Evolutionary conservation across 768 basidiomycete genomes (phyloP), one percentile per base, ranked within the genome.

Genomic region (Pulveroboletus sp.): DNA sequence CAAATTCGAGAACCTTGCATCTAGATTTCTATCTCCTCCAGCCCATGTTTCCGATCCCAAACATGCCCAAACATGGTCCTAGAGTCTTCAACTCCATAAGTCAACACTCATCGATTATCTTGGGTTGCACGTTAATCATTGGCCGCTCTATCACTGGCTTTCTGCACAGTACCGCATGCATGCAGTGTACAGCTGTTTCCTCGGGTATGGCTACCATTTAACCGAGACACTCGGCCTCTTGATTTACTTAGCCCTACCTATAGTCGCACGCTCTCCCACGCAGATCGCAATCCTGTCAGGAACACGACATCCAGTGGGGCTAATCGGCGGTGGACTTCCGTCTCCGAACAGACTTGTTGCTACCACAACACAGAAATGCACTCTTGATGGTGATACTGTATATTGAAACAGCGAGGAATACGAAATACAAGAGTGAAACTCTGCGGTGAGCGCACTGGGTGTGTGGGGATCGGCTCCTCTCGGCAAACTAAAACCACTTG

Each of bases 251-350:
- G 38, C 38, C 21, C 20, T 38, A 38, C 5, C 11, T 21, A 39
- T 32, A 14, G 32, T 24, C 25, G 32, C 32, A 33, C 17, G 16
- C 21, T 23, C 24, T 40, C 40, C 42, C 42, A 43, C 42, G 32
- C 17, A 29, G 4, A 17, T 32, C 32, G 43, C 34, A 34, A 13
- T 27, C 43, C 24, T 37, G 35, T 32, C 31, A 29, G 24, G 5
- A 45, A 44, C 21, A n/a, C 13, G 19, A 37, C 23, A 17, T 45
- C 24, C 16, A 13, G 34, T 27, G 36, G 32, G 32, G 31, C 40
- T 37, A 45, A 48, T 60, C 49, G 51, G 39, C 51, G 56, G 56
- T 58, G 58, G 60, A 49, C 27, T 44, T 59, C 40, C 41, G 19
- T 37, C 14, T 40, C 39, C 12, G 16, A 24, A 25, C 9, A 16